A percentile compares a stretch with the other conserved stretches of the same genome.
Evolutionary conservation across 2,329 filamentous ascomycete genomes (phyloP).

Genomic region (Lecanicillium sp.): DNA sequence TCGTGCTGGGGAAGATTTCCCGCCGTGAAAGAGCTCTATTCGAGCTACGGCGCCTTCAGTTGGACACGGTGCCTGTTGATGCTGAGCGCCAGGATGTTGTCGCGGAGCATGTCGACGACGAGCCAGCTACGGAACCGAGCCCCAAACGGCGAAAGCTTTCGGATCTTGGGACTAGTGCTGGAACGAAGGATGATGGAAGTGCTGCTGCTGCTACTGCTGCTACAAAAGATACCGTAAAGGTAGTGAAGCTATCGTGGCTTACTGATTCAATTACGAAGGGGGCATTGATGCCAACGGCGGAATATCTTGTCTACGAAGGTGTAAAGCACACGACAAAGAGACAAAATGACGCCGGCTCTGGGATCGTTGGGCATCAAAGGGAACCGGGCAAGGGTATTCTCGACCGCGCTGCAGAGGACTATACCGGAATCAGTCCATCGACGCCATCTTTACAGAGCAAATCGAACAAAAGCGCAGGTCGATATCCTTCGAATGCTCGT

Average conservation of each 20-base stretch:
- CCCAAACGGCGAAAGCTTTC: conserved; percentile 14
- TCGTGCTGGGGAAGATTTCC: conserved; percentile 67
- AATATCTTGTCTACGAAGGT: conserved; percentile 49
- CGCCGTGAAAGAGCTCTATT: conserved; percentile 64
- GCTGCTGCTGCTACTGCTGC: background rate
- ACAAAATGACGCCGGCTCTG: no score
- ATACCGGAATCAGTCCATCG: background rate
- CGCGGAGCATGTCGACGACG: background rate
- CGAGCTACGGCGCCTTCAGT: conserved; percentile 62
- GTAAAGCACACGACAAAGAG: conserved; percentile 15
- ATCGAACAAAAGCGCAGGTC: background rate
- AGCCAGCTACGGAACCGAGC: conserved; percentile 4
- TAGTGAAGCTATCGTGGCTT: conserved; percentile 53
- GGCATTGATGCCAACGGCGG: conserved; percentile 35
- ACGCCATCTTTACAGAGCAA: background rate
- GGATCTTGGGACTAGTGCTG: background rate
- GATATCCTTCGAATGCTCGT: background rate
- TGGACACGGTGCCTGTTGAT: conserved; percentile 42
- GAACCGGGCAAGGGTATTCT: conserved; percentile 11
- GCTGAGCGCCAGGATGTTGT: background rate
- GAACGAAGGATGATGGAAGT: background rate
- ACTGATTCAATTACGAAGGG: conserved; percentile 39
- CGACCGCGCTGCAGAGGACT: conserved; percentile 14
- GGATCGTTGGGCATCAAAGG: no score
- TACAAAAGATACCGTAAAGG: conserved; percentile 33